Percentiles rank a stretch among this genome's conserved stretches.
These are phyloP conservation scores for Chaetoceros muelleri DNA, from an alignment of 108 stramenopile species.

Conservation along the genomic window DNA sequence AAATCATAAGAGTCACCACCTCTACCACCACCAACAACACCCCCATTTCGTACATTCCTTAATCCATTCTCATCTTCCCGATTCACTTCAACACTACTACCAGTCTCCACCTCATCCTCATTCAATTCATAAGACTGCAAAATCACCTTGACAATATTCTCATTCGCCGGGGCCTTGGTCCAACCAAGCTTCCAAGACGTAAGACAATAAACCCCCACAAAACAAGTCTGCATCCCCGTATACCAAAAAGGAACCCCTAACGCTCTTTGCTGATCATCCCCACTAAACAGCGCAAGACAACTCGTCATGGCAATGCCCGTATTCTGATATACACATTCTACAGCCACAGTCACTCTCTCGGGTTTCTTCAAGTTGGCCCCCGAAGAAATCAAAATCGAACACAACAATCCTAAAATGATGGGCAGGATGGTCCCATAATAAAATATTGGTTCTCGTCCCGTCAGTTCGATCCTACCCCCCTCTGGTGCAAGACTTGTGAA, in stretches of 20 bases:
- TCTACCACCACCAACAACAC: no score
- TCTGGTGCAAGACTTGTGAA: constrained; percentile 43
- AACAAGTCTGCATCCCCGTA: constrained; percentile 14
- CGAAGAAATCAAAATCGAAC: constrained; percentile 40
- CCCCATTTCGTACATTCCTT: no score
- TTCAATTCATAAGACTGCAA: constrained; percentile 56
- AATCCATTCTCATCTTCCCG: not conserved
- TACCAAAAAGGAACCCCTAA: constrained; percentile 78
- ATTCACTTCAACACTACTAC: not conserved
- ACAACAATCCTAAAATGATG: constrained; percentile 46
- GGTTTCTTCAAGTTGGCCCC: constrained; percentile 36
- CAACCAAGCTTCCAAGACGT: constrained; percentile 69
- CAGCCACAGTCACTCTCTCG: constrained; percentile 63
- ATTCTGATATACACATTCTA: constrained; percentile 87
- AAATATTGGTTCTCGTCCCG: constrained; percentile 59
- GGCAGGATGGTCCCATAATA: constrained; percentile 56
- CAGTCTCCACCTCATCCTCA: no score
- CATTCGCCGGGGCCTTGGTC: constrained; percentile 68
- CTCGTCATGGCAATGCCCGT: constrained; percentile 72
- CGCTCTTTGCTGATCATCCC: constrained; percentile 40
- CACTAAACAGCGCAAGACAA: constrained; percentile 65
- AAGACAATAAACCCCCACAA: constrained; percentile 57
- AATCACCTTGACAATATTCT: constrained; percentile 42
- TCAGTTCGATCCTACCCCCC: constrained; percentile 43
- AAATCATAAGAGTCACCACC: no score